Evolutionary conservation across 2,329 filamentous ascomycete species (phyloP).

Genomic region (Aspergillus tubingensis): DNA sequence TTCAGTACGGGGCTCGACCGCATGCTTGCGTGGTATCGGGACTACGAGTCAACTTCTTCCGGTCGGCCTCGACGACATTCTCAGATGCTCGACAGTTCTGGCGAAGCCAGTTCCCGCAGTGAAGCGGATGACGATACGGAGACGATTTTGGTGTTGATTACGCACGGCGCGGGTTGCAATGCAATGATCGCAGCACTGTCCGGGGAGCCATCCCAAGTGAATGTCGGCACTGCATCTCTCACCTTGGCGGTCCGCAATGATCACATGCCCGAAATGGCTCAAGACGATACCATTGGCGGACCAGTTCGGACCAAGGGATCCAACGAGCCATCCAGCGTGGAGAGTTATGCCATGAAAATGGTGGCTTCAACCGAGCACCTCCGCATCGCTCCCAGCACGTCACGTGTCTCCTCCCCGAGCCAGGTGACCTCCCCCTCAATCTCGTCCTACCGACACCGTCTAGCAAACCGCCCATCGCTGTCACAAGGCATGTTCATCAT

Average conservation of each 20-base stretch:
- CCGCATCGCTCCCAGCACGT: conserved; percentile 47
- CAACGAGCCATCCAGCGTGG: conserved; percentile 40
- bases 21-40: conserved; percentile 79
- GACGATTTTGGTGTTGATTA: conserved; percentile 81
- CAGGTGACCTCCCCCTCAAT: conserved; percentile 26
- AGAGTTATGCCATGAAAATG: conserved; percentile 60
- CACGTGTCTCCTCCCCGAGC: conserved; percentile 26
- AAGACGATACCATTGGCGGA: conserved; percentile 10
- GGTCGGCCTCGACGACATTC: conserved; percentile 20
- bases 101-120: conserved; percentile 28
- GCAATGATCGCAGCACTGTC: conserved; percentile 90
- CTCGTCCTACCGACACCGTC: conserved; percentile 37
- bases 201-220: conserved; percentile 84
- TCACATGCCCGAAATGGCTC: conserved; percentile 20
- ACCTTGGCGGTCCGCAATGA: conserved; percentile 76
- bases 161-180: conserved; percentile 94
- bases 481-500: conserved; percentile 31
- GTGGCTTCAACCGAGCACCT: conserved; percentile 64
- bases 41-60: conserved; percentile 41
- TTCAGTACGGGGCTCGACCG: conserved; percentile 78
- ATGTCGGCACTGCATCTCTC: conserved; percentile 85
- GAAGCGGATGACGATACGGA: conserved; percentile 68
- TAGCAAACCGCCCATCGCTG: conserved; percentile 29
- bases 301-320: conserved; percentile 8
- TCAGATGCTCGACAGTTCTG: conserved; percentile 19